Percentiles rank a stretch among this genome's conserved stretches.
phyloP scores from a whole-genome alignment of 2,329 filamentous ascomycete species.

The Metarhizium album region DNA sequence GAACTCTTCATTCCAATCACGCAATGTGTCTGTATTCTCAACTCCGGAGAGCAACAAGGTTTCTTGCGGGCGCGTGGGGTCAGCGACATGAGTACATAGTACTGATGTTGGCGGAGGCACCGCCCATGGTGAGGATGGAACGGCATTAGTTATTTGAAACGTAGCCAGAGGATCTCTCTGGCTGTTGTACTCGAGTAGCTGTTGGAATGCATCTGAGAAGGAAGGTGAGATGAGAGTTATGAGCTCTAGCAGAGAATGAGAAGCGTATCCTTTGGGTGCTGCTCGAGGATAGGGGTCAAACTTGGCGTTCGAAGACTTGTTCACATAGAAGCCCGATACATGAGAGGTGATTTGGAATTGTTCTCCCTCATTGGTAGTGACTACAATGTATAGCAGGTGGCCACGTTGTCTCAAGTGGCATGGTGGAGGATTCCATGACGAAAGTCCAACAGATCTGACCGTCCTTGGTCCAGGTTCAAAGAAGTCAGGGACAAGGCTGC shows the following conservation, averaged over 20 bases:
- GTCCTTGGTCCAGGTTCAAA: constrained; percentile 71
- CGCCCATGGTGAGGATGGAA: constrained; percentile 85
- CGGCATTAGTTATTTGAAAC: constrained; percentile 92
- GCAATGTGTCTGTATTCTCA: constrained; percentile 86
- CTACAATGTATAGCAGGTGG: constrained; percentile 80
- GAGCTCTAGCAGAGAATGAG: constrained; percentile 79
- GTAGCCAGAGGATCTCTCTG: constrained; percentile 79
- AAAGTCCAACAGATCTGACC: constrained; percentile 78
- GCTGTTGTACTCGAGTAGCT: constrained; percentile 76
- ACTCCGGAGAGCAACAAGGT: constrained; percentile 81
- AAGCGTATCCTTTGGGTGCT: constrained; percentile 64
- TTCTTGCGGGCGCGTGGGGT: constrained; percentile 85
- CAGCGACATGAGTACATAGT: constrained; percentile 62
- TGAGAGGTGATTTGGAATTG: constrained; percentile 89
- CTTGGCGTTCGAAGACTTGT: constrained; percentile 89
- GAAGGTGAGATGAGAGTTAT: constrained; percentile 72
- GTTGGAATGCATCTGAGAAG: constrained; percentile 64
- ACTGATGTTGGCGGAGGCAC: constrained; percentile 59
- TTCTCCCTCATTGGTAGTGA: constrained; percentile 89
- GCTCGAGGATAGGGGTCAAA: constrained; percentile 82
- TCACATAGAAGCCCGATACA: constrained; percentile 92
- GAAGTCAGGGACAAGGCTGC: constrained; percentile 58
- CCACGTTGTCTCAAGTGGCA: constrained; percentile 84
- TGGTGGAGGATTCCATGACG: constrained; percentile 92
- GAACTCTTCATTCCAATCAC: constrained; percentile 99